Percentiles rank a stretch among this genome's conserved stretches.
Conservation (phyloP, 805 yeast genomes). For the Limtongia smithiae region DNA sequence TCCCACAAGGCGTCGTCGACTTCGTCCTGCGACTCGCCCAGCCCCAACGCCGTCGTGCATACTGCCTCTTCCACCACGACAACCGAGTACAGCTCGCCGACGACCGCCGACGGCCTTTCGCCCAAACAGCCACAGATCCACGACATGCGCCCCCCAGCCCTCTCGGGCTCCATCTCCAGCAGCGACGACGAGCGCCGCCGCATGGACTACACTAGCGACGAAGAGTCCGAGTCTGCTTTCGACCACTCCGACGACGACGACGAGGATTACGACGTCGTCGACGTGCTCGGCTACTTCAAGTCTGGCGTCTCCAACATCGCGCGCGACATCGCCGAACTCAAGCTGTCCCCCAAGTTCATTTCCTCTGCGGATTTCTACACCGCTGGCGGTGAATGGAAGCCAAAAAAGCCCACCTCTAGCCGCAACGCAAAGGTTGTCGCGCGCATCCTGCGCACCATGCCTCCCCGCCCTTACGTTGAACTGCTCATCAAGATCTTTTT, state of each 20-base stretch:
- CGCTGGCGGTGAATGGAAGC: slow-evolving; percentile 9
- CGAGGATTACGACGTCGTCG: slow-evolving; percentile 20
- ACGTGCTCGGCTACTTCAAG: slow-evolving; percentile 22
- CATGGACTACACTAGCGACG: slow-evolving; percentile 3
- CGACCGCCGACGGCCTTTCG: slow-evolving; percentile 1
- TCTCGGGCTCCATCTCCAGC: background rate
- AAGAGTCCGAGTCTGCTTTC: slow-evolving; percentile 5
- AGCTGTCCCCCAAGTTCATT: slow-evolving; percentile 18
- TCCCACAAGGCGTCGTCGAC: too few species aligned
- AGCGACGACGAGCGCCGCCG: background rate
- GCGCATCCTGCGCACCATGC: slow-evolving; percentile 23
- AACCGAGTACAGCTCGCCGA: slow-evolving; percentile 6
- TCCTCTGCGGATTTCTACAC: slow-evolving; percentile 15
- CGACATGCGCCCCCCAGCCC: background rate
- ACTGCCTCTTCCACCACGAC: background rate
- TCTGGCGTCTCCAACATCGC: slow-evolving; percentile 26
- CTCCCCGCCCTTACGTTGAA: slow-evolving; percentile 27
- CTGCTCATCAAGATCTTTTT: slow-evolving; percentile 18
- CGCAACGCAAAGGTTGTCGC: slow-evolving; percentile 17
- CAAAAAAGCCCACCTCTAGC: slow-evolving; percentile 3
- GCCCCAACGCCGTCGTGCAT: too few species aligned
- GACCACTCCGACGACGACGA: slow-evolving; percentile 16
- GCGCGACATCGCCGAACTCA: slow-evolving; percentile 26
- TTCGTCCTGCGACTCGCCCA: too few species aligned
- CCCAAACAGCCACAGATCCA: background rate